Conservation (phyloP, 202 grass and related monocot genomes). For the Sporobolus alterniflorus region DNA sequence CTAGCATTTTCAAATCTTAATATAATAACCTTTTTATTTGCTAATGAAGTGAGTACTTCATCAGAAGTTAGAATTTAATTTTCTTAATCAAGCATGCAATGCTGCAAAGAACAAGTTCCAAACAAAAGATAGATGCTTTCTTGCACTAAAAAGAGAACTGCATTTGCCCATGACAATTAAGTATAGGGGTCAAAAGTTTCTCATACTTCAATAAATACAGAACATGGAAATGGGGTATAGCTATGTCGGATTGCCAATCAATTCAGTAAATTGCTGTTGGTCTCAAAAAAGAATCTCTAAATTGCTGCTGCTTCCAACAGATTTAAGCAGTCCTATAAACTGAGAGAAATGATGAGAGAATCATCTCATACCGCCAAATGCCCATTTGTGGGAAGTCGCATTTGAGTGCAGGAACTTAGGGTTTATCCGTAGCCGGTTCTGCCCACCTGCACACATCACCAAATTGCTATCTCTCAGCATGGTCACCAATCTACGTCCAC, state of each 20-base stretch:
- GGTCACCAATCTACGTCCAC: background rate
- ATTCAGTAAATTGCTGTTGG: background rate
- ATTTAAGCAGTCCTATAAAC: constrained; percentile 1
- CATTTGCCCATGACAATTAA: background rate
- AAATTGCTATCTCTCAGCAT: constrained; percentile 25
- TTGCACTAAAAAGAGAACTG: background rate
- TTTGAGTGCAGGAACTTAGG: constrained; percentile 96
- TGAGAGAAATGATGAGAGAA: background rate
- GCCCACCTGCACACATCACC: constrained; percentile 55
- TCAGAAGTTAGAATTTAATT: background rate
- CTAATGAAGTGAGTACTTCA: constrained; percentile 7
- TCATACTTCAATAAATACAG: constrained; percentile 9
- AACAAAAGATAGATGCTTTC: background rate
- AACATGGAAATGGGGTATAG: background rate
- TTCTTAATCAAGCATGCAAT: constrained; percentile 5
- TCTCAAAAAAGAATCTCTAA: too few species aligned
- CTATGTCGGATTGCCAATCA: background rate
- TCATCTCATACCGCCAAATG: constrained; percentile 74
- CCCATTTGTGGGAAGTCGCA: constrained; percentile 99
- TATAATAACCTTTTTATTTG: background rate
- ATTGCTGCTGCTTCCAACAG: background rate
- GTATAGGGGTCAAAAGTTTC: background rate
- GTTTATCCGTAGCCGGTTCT: constrained; percentile 85
- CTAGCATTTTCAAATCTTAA: background rate
- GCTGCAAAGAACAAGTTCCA: constrained; percentile 22